Conservation (phyloP, 768 basidiomycete species). For the Suillus luteus region DNA sequence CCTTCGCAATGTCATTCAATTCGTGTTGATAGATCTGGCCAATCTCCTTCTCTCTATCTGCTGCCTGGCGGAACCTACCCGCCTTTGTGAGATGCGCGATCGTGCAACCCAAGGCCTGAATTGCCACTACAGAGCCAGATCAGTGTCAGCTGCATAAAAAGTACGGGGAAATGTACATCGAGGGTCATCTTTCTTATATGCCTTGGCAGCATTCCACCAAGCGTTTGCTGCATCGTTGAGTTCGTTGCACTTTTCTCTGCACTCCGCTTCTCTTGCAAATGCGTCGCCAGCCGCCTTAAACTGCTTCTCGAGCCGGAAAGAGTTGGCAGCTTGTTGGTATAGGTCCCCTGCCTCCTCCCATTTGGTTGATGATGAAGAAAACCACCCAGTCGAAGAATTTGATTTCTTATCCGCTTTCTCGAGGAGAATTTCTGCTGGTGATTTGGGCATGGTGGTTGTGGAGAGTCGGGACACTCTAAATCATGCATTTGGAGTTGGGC, state of each 20-base stretch:
- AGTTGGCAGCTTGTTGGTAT: constrained; percentile 92
- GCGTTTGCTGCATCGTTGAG: constrained; percentile 95
- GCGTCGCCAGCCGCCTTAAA: constrained; percentile 93
- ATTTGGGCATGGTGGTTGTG: constrained; percentile 68
- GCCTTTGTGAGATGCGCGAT: constrained; percentile 78
- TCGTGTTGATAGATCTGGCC: constrained; percentile 92
- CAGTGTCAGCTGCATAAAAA: constrained; percentile 15
- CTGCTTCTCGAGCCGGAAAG: constrained; percentile 88
- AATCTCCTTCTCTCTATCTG: constrained; percentile 97
- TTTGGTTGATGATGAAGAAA: constrained; percentile 79
- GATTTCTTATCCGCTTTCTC: constrained; percentile 95
- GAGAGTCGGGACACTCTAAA: constrained; percentile 19
- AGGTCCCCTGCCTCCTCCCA: constrained; percentile 96
- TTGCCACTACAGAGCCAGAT: constrained; percentile 63
- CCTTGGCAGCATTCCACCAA: constrained; percentile 98
- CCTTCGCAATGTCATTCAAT: constrained; percentile 73
- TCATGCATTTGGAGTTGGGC: constrained; percentile 3
- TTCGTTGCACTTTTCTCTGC: constrained; percentile 86
- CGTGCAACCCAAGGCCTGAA: constrained; percentile 83
- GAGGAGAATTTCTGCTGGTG: constrained; percentile 70
- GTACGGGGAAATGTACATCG: constrained; percentile 61
- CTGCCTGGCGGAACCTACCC: constrained; percentile 96
- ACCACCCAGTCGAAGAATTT: constrained; percentile 82
- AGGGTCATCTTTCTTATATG: constrained; percentile 86
- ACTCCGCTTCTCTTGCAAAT: constrained; percentile 93